Base-by-base conservation (phyloP, 208 protist genomes). In the Porcisia deanei region DNA sequence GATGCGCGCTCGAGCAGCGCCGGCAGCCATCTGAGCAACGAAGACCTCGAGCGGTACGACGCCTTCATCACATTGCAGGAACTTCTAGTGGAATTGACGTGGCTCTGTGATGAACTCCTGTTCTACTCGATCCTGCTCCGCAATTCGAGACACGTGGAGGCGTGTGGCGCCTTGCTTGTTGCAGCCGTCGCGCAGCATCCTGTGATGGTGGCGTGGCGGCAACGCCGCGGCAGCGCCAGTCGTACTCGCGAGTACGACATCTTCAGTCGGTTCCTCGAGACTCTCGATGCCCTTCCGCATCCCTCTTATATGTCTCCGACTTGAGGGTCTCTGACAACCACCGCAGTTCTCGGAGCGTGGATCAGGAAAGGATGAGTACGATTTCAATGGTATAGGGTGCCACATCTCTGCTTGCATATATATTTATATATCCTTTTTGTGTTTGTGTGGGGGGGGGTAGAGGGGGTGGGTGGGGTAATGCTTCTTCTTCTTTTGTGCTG, bases 71-170 rank as follows among this genome's bases (percentile, higher is more conserved):
- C 66, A 0, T 81, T 97, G 65, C 84, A 84, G 14, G 73, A 76
- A 16, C 76, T 97, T 14, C 80, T 95, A 18, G 82, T 95, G 0
- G 93, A 97, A 67, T 71, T 97, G 49, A 92, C 83, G 41, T 97
- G 91, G 88, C 80, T 97, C 9, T 88, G 92, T 58, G 93, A 97
- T 55, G 93, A 97, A 57, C 84, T 97, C 37, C 71, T 97, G 45
- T 90, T 88, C 67, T 92, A 89, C 77, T 83, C 85, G n/a, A 88
- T 95, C 67, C 73, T 94, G 22, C 88, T 92, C 22, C 81, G 87
- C n/a, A 95, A 97, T 80, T 94, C 88, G 22, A 78, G 91, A 5
- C 76, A 83, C 47, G 91, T 97, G 45, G 90, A 97, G 69, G 85
- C 86, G 22, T 95, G 91, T 64, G 85, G 88, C 10, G 74, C 87